phyloP scores from a whole-genome alignment of 2,329 filamentous ascomycete species.

The Diaporthe ampelina region DNA sequence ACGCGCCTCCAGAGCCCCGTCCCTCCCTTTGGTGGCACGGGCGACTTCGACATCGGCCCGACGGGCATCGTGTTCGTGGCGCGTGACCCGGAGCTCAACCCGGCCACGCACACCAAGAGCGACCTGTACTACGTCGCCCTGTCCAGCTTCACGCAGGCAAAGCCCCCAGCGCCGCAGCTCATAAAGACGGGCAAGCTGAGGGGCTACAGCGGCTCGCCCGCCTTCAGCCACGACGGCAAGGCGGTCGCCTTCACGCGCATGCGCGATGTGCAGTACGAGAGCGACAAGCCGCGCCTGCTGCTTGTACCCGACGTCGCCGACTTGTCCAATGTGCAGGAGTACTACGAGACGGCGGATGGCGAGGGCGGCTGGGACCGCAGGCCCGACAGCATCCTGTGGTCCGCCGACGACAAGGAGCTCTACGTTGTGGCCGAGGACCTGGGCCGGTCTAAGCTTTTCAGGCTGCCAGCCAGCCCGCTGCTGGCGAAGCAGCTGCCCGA shows the following conservation, averaged over 20 bases:
- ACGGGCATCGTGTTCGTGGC: slow-evolving; percentile 80
- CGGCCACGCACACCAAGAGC: slow-evolving; percentile 83
- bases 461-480: slow-evolving; percentile 68
- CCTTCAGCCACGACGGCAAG: slow-evolving; percentile 81
- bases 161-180: slow-evolving; percentile 65
- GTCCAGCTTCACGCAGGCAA: slow-evolving; percentile 68
- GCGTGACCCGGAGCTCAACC: slow-evolving; percentile 79
- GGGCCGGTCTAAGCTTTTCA: slow-evolving; percentile 74
- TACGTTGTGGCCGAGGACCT: slow-evolving; percentile 82
- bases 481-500: slow-evolving; percentile 63
- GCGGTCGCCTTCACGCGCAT: slow-evolving; percentile 84
- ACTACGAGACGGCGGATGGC: slow-evolving; percentile 73
- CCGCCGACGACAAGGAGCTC: slow-evolving; percentile 71
- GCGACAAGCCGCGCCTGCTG: slow-evolving; percentile 80
- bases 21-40: slow-evolving; percentile 81
- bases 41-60: slow-evolving; percentile 83
- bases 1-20: slow-evolving; percentile 76
- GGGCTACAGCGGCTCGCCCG: slow-evolving; percentile 76
- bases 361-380: slow-evolving; percentile 73
- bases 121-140: slow-evolving; percentile 83
- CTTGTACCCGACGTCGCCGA: slow-evolving; percentile 73
- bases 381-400: slow-evolving; percentile 71
- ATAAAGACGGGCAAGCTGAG: slow-evolving; percentile 70
- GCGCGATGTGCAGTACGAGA: slow-evolving; percentile 82
- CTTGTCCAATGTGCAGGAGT: slow-evolving; percentile 71